A percentile compares a stretch with the other conserved stretches of the same genome.
Conservation (phyloP, 345 rosid genomes). For the Acer yangbiense region DNA sequence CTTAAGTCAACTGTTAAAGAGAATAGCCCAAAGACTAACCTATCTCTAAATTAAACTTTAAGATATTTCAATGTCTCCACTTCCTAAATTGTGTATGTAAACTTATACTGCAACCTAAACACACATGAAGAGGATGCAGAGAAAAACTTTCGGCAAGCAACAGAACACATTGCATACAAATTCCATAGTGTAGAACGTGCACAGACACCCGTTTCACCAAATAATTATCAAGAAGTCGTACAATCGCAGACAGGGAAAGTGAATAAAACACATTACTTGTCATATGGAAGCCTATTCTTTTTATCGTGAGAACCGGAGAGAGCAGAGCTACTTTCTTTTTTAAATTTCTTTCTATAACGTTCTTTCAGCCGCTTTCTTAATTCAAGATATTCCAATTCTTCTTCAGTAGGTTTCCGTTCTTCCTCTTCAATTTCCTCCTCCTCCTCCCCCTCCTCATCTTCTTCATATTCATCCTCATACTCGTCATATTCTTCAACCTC, state of each 20-base stretch:
- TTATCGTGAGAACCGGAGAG: slow-evolving; percentile 40
- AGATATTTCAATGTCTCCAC: neutral
- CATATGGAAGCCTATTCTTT: slow-evolving; percentile 48
- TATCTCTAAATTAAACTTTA: neutral
- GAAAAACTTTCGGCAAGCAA: neutral
- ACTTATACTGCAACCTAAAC: neutral
- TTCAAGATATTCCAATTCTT: slow-evolving; percentile 61
- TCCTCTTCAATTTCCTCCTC: slow-evolving; percentile 38
- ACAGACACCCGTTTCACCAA: neutral
- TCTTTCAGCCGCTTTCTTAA: slow-evolving; percentile 71
- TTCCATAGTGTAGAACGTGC: neutral
- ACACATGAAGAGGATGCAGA: neutral
- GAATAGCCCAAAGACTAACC: neutral
- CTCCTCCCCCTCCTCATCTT: slow-evolving; percentile 34
- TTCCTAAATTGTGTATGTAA: neutral
- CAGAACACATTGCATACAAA: neutral
- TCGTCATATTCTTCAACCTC: slow-evolving; percentile 54
- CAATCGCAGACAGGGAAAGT: neutral
- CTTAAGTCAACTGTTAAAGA: neutral
- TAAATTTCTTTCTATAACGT: slow-evolving; percentile 48
- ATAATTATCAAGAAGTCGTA: neutral
- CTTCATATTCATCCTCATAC: slow-evolving; percentile 50
- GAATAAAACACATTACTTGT: slow-evolving; percentile 53
- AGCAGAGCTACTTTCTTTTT: slow-evolving; percentile 45
- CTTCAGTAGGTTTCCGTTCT: slow-evolving; percentile 56